Base-by-base conservation (phyloP, 371 early-diverging fungal genomes). In the Phascolomyces articulosus region DNA sequence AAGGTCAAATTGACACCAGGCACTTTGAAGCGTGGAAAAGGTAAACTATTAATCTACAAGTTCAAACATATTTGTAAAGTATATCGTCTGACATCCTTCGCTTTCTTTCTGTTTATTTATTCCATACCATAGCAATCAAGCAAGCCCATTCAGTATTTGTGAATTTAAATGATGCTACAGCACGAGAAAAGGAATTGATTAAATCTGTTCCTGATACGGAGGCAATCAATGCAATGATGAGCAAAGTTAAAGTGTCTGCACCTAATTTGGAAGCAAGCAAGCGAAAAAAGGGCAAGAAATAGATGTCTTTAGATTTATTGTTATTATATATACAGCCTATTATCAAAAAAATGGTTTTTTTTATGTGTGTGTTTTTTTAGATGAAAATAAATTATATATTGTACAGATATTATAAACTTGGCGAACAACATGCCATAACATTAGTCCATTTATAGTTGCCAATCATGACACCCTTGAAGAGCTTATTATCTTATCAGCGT, bases 1-100 rank as follows among this genome's bases (percentile, higher is more conserved):
- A 95, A 93, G 76, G 93, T 96, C 27, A 98, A 98, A 75, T 78
- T 99, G 48, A 83, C 91, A 0, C 99, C 99, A 4, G 99, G 99
- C n/a, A 75, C 89, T 16, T 75, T 93, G 68, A 99, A 99, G 74
- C 96, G 96, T 80, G 99, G 99, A 60, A 98, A 97, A 82, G 92
- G 86, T 67, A 78, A 67, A 57, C 55, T 65, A 8, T 51, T 31
- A 4, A 26, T 34, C n/a, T 38, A 24, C 18, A 27, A 8, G 20
- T 8, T 47, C 16, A n/a, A 13, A 13, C 47, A 47, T n/a, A 61
- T 20, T 65, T 67, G 0, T 6, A 24, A 56, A n/a, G n/a, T n/a
- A n/a, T n/a, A n/a, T n/a, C n/a, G n/a, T n/a, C n/a, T n/a, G n/a
- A n/a, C n/a, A n/a, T n/a, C n/a, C n/a, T n/a, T n/a, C n/a, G n/a